Percentiles rank a stretch among this genome's conserved stretches.
Evolutionary conservation across 1,284 basidiomycete species (phyloP).

Genomic region (Apiotrichum veenhuisii): DNA sequence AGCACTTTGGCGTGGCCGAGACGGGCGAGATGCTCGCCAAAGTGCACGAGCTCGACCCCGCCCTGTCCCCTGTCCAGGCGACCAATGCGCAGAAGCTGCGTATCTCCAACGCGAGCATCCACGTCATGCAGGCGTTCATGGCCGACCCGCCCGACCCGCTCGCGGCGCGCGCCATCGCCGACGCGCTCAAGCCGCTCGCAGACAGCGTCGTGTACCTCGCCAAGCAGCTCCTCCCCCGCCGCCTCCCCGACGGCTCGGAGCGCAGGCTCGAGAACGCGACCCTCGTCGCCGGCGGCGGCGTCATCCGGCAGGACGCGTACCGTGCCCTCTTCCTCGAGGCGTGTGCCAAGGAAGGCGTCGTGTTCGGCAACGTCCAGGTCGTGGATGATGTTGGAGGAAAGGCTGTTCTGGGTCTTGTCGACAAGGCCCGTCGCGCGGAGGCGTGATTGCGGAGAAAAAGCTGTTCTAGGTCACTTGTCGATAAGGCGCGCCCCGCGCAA

Average conservation of each 20-base stretch:
- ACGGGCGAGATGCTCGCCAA: conserved; percentile 31
- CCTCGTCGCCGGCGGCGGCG: conserved; percentile 30
- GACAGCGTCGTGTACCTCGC: conserved; percentile 22
- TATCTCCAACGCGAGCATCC: conserved; percentile 23
- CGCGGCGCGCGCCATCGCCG: conserved; percentile 21
- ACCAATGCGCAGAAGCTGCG: conserved; percentile 35
- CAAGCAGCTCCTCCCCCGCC: conserved; percentile 15
- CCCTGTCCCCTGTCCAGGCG: conserved; percentile 21
- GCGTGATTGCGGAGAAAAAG: conserved; percentile 29
- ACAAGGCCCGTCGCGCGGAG: background rate
- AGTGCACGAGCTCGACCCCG: conserved; percentile 35
- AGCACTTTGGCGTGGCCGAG: conserved; percentile 25
- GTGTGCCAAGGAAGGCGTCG: conserved; percentile 20
- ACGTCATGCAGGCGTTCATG: conserved; percentile 21
- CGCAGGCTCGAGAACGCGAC: conserved; percentile 15
- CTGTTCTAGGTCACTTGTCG: conserved; percentile 26
- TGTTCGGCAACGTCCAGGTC: conserved; percentile 22
- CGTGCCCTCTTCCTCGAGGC: conserved; percentile 19
- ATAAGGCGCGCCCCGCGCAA: background rate
- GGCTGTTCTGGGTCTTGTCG: conserved; percentile 27
- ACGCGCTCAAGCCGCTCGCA: conserved; percentile 21
- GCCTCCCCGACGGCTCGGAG: background rate
- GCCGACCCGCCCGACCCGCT: conserved; percentile 24
- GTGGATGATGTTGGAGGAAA: conserved; percentile 32
- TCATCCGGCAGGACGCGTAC: conserved; percentile 31